Percentiles rank a stretch among this genome's conserved stretches.
Evolutionary conservation across 805 yeast genomes (phyloP).

Genomic region (Candida parachauliodes): DNA sequence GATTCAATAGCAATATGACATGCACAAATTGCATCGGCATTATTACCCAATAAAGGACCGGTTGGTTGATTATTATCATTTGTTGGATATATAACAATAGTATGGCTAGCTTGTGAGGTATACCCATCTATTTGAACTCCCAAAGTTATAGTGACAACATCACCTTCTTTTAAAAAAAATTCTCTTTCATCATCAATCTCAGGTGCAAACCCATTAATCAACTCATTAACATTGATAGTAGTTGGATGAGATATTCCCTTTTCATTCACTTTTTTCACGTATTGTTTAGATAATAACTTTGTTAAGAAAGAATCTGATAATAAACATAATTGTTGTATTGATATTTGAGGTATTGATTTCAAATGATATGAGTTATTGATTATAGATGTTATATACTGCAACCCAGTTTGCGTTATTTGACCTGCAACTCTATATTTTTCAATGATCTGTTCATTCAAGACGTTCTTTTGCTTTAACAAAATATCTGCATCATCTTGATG

Average conservation of each 20-base stretch:
- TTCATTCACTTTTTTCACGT: constrained; percentile 64
- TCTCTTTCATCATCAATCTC: constrained; percentile 59
- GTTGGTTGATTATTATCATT: constrained; percentile 45
- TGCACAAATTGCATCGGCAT: constrained; percentile 89
- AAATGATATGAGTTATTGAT: constrained; percentile 74
- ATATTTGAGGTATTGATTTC: constrained; percentile 35
- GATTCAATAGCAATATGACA: constrained; percentile 87
- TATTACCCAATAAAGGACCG: constrained; percentile 78
- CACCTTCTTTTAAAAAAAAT: constrained; percentile 63
- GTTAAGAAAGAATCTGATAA: constrained; percentile 74
- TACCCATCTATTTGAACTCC: constrained; percentile 97
- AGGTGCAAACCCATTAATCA: constrained; percentile 79
- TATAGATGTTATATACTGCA: constrained; percentile 60
- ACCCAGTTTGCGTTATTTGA: constrained; percentile 79
- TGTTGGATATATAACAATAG: constrained; percentile 77
- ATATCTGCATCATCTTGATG: constrained; percentile 72
- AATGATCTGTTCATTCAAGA: constrained; percentile 54
- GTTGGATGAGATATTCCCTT: constrained; percentile 95
- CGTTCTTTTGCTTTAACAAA: constrained; percentile 69
- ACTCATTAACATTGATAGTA: constrained; percentile 77
- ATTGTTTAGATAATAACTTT: constrained; percentile 56
- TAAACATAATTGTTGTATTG: constrained; percentile 72
- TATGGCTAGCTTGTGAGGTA: constrained; percentile 82
- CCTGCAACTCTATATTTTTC: constrained; percentile 90
- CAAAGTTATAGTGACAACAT: constrained; percentile 75